phyloP scores from a whole-genome alignment of 2,329 filamentous ascomycete genomes.

The Beauveria rudraprayagi region DNA sequence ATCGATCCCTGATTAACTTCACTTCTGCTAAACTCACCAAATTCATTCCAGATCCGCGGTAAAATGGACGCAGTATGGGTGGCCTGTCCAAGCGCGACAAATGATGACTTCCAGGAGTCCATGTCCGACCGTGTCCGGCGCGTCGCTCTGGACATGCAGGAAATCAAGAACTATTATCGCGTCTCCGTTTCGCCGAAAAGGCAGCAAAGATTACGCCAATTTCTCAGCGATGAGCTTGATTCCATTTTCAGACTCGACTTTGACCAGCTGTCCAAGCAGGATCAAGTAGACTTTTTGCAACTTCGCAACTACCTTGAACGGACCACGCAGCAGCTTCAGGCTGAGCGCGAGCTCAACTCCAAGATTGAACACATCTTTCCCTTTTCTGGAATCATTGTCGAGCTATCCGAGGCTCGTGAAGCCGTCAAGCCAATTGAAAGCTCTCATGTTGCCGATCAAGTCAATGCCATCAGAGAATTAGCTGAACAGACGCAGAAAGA shows the following conservation, averaged over 20 bases:
- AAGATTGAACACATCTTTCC: slow-evolving; percentile 34
- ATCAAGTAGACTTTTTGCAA: slow-evolving; percentile 40
- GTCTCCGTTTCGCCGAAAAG: slow-evolving; percentile 36
- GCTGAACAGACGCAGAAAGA: slow-evolving; percentile 25
- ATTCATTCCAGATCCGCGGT: neutral
- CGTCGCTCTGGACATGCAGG: slow-evolving; percentile 35
- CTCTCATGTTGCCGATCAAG: slow-evolving; percentile 32
- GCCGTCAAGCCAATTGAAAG: slow-evolving; percentile 34
- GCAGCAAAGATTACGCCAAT: slow-evolving; percentile 30
- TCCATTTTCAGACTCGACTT: slow-evolving; percentile 20
- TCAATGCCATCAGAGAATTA: slow-evolving; percentile 28
- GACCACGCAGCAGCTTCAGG: slow-evolving; percentile 28
- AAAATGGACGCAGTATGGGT: slow-evolving; percentile 17
- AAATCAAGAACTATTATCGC: slow-evolving; percentile 42
- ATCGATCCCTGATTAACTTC: too few species aligned
- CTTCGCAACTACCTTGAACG: slow-evolving; percentile 38
- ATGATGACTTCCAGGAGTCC: slow-evolving; percentile 18
- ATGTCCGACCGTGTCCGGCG: slow-evolving; percentile 36
- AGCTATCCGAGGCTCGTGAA: slow-evolving; percentile 41
- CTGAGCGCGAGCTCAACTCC: slow-evolving; percentile 29
- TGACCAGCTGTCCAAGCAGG: slow-evolving; percentile 30
- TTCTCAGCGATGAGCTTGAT: slow-evolving; percentile 33
- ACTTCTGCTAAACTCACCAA: too few species aligned
- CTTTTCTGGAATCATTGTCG: slow-evolving; percentile 33
- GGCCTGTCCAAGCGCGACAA: slow-evolving; percentile 9